These are phyloP conservation scores for Exobasidium cylindrosporum DNA, from an alignment of 1,284 basidiomycete genomes.

Conservation along the genomic window DNA sequence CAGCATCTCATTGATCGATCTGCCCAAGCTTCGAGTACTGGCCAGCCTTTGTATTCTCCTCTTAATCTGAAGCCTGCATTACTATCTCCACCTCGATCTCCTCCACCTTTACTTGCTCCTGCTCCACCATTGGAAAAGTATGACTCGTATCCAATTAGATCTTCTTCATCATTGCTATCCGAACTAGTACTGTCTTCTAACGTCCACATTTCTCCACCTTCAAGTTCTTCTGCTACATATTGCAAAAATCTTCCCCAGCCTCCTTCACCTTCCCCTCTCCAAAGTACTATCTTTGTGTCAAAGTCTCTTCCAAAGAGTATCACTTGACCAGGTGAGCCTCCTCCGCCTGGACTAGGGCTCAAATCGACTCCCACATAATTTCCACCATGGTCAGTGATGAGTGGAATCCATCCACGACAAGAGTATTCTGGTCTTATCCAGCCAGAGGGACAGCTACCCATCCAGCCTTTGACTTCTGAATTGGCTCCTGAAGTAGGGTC, in stretches of 20 bases:
- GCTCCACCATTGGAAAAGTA: constrained; percentile 45
- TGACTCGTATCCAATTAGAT: constrained; percentile 48
- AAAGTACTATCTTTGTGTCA: constrained; percentile 90
- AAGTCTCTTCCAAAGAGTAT: constrained; percentile 97
- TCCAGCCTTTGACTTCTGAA: constrained; percentile 56
- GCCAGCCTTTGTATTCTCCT: constrained; percentile 52
- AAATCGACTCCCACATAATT: constrained; percentile 97
- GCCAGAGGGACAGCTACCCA: constrained; percentile 85
- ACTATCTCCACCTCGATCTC: constrained; percentile 42
- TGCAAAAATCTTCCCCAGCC: constrained; percentile 96
- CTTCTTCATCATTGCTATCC: constrained; percentile 44
- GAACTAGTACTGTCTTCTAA: constrained; percentile 29
- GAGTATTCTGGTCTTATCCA: constrained; percentile 90
- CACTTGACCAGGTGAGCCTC: constrained; percentile 80
- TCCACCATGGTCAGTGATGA: constrained; percentile 85
- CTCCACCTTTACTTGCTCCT: constrained; percentile 39
- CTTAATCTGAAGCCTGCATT: constrained; percentile 38
- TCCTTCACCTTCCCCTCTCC: constrained; percentile 68
- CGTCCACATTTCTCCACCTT: constrained; percentile 67
- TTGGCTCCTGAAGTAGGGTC: constrained; percentile 47
- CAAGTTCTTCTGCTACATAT: constrained; percentile 87
- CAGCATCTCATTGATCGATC: constrained; percentile 46
- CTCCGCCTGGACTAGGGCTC: constrained; percentile 63
- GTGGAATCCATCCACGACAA: constrained; percentile 90
- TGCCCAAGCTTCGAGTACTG: constrained; percentile 52